These are phyloP conservation scores for Elaeis guineensis DNA, from an alignment of 176 grass and related monocot species.

Conservation along the genomic window DNA sequence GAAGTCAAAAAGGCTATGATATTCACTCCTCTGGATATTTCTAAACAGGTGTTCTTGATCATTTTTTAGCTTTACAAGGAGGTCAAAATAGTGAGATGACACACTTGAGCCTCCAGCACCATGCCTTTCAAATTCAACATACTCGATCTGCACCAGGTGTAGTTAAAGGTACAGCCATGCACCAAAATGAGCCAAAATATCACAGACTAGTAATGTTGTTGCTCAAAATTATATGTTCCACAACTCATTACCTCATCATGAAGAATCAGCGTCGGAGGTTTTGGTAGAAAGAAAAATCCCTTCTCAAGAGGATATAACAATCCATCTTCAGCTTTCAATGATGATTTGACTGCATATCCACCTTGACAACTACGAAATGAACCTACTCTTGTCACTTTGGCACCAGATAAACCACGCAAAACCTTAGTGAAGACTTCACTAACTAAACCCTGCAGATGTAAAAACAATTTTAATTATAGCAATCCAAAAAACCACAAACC, in stretches of 20 bases:
- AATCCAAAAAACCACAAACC: background rate
- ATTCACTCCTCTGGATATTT: slow-evolving; percentile 36
- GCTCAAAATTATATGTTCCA: too few relatives aligned
- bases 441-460: slow-evolving; percentile 58
- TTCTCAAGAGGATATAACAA: slow-evolving; percentile 94
- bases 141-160: slow-evolving; percentile 19
- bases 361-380: slow-evolving; percentile 79
- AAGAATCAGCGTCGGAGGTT: slow-evolving; percentile 98
- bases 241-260: slow-evolving; percentile 60
- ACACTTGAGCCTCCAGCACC: slow-evolving; percentile 31
- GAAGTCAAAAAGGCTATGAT: slow-evolving; percentile 28
- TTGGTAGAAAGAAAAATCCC: slow-evolving; percentile 96
- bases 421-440: slow-evolving; percentile 89
- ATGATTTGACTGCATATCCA: slow-evolving; percentile 99
- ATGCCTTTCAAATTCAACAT: slow-evolving; percentile 30
- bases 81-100: slow-evolving; percentile 35
- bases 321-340: slow-evolving; percentile 99
- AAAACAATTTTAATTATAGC: background rate
- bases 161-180: too few relatives aligned
- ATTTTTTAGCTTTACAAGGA: slow-evolving; percentile 28
- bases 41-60: slow-evolving; percentile 33
- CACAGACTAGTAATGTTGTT: too few relatives aligned
- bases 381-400: slow-evolving; percentile 89
- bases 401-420: slow-evolving; percentile 86
- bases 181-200: slow-evolving; percentile 4